Conservation (phyloP, 257 asterid genomes). For the Ajuga chamaepitys region DNA sequence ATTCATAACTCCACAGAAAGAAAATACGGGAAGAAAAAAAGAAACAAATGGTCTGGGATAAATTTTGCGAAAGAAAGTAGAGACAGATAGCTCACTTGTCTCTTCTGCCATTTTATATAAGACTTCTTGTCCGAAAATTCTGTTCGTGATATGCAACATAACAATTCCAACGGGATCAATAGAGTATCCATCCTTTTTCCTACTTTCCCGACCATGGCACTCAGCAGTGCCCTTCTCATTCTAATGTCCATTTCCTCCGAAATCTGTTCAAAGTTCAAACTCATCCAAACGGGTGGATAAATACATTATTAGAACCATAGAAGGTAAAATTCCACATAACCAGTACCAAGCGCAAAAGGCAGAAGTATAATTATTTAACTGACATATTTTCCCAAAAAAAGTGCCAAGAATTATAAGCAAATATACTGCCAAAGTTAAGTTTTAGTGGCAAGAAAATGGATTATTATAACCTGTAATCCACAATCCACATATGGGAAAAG, state of each 20-base stretch:
- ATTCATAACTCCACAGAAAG: neutral
- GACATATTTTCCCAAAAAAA: conserved; percentile 1
- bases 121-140: conserved; percentile 94
- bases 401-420: neutral
- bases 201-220: conserved; percentile 94
- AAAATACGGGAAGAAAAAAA: neutral
- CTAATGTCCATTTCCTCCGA: conserved; percentile 89
- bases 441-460: conserved; percentile 1
- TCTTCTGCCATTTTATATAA: conserved; percentile 94
- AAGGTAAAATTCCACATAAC: neutral
- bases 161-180: conserved; percentile 80
- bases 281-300: conserved; percentile 17
- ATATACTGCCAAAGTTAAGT: neutral
- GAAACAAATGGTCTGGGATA: neutral
- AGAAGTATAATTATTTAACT: neutral
- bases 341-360: neutral
- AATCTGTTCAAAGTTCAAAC: conserved; percentile 47
- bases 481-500: conserved; percentile 1
- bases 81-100: conserved; percentile 72
- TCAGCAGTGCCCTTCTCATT: conserved; percentile 83
- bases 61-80: conserved; percentile 1
- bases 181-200: conserved; percentile 96
- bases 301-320: conserved; percentile 11
- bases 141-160: conserved; percentile 89
- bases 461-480: neutral